Percentiles rank a stretch among this genome's conserved stretches.
These are phyloP conservation scores for Endotrypanum monterogeii DNA, from an alignment of 208 protist genomes.

Conservation along the genomic window DNA sequence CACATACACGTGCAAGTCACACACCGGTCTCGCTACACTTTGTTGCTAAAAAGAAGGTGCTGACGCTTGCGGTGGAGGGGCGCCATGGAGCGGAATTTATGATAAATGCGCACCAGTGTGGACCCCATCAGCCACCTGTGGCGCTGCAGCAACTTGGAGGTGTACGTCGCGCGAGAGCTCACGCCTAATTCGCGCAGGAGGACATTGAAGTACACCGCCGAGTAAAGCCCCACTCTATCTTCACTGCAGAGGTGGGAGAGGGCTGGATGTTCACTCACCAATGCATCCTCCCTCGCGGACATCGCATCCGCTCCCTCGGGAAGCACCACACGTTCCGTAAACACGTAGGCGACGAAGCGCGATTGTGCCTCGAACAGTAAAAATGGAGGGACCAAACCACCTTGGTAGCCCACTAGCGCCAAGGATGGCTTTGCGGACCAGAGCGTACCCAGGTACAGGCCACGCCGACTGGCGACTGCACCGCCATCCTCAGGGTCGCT, in stretches of 20 bases:
- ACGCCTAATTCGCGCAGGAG: slow-evolving; percentile 78
- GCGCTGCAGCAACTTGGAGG: slow-evolving; percentile 55
- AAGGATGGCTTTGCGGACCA: slow-evolving; percentile 57
- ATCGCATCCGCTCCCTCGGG: slow-evolving; percentile 37
- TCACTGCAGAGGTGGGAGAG: slow-evolving; percentile 43
- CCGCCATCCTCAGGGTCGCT: background rate
- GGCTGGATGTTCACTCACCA: slow-evolving; percentile 41
- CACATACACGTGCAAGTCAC: background rate
- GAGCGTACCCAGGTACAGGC: slow-evolving; percentile 83
- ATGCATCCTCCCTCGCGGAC: slow-evolving; percentile 32
- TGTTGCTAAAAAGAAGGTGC: slow-evolving; percentile 90
- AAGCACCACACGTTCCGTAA: slow-evolving; percentile 63
- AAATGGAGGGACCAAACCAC: slow-evolving; percentile 77
- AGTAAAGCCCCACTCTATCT: slow-evolving; percentile 69
- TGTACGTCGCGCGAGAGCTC: slow-evolving; percentile 81
- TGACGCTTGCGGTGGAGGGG: slow-evolving; percentile 89
- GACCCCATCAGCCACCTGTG: slow-evolving; percentile 69
- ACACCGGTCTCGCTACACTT: slow-evolving; percentile 36
- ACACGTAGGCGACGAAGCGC: slow-evolving; percentile 81
- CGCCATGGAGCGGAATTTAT: slow-evolving; percentile 77
- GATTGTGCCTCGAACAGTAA: slow-evolving; percentile 86
- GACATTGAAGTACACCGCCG: slow-evolving; percentile 84
- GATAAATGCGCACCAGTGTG: slow-evolving; percentile 62
- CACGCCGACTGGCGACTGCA: slow-evolving; percentile 17
- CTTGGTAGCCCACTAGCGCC: slow-evolving; percentile 82